Evolutionary conservation across 371 early-diverging fungal species (phyloP).

Genomic region (Mortierella sp.): DNA sequence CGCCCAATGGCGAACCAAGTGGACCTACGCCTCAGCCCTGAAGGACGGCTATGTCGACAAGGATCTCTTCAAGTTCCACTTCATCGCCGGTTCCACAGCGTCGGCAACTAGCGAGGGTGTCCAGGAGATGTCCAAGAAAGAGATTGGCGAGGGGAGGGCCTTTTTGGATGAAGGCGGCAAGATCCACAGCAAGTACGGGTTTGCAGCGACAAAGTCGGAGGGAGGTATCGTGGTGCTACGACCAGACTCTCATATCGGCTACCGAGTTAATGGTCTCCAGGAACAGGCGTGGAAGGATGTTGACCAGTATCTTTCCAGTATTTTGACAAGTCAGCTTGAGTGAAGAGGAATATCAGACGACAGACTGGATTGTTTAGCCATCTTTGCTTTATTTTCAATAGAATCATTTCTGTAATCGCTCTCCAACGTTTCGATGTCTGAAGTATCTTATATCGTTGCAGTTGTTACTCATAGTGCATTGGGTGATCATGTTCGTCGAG

Average conservation of each 20-base stretch:
- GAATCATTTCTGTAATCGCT: too few relatives aligned
- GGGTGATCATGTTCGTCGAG: too few relatives aligned
- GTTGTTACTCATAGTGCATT: too few relatives aligned
- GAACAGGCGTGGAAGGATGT: conserved; percentile 39
- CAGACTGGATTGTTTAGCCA: too few relatives aligned
- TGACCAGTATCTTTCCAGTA: conserved; percentile 22
- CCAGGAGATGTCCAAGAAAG: background rate
- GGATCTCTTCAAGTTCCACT: conserved; percentile 31
- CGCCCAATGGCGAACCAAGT: conserved; percentile 22
- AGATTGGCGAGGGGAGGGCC: conserved; percentile 31
- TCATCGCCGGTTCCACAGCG: background rate
- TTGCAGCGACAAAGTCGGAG: conserved; percentile 16
- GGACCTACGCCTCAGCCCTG: conserved; percentile 9
- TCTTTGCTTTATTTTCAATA: too few relatives aligned
- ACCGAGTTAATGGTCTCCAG: conserved; percentile 21
- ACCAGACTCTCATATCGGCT: conserved; percentile 38
- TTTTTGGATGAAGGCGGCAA: conserved; percentile 24
- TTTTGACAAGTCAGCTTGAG: background rate
- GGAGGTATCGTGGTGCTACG: conserved; percentile 35
- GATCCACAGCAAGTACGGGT: conserved; percentile 29
- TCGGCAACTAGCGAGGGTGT: background rate
- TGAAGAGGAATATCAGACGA: too few relatives aligned
- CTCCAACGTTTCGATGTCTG: too few relatives aligned
- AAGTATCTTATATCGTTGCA: too few relatives aligned
- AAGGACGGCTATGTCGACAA: background rate